These are phyloP conservation scores for Cladosporium austrohemisphaericum DNA, from an alignment of 2,329 filamentous ascomycete genomes.

Conservation along the genomic window DNA sequence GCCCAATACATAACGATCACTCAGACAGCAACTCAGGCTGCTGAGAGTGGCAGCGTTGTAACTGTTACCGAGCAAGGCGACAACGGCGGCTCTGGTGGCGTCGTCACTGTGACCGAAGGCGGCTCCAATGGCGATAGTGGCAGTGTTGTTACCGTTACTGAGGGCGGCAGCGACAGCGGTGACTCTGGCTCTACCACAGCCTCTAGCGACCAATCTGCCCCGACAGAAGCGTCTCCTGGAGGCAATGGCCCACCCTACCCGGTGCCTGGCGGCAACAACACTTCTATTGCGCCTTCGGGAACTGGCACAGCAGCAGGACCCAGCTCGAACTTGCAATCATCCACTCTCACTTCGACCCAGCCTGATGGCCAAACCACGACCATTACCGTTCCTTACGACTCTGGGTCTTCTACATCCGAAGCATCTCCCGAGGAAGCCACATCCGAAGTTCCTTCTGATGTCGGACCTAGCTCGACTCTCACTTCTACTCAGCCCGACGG, in stretches of 20 bases:
- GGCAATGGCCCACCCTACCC: conserved; percentile 8
- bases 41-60: not conserved
- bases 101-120: not conserved
- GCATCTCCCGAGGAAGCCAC: too few species aligned
- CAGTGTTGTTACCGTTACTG: not conserved
- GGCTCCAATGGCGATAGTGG: not conserved
- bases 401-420: too few species aligned
- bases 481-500: not conserved
- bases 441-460: too few species aligned
- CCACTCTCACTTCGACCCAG: not conserved
- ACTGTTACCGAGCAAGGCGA: not conserved
- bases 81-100: not conserved
- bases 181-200: not conserved
- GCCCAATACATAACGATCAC: not conserved
- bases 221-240: not conserved
- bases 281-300: conserved; percentile 6
- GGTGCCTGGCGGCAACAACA: conserved; percentile 1
- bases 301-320: conserved; percentile 1
- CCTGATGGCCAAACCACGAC: not conserved
- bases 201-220: not conserved
- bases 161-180: too few species aligned
- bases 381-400: not conserved
- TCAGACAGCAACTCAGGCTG: not conserved
- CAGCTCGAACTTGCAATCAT: not conserved
- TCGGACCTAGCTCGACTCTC: not conserved